Conservation (phyloP, 305 asterid species). For the Fraxinus paxiana region DNA sequence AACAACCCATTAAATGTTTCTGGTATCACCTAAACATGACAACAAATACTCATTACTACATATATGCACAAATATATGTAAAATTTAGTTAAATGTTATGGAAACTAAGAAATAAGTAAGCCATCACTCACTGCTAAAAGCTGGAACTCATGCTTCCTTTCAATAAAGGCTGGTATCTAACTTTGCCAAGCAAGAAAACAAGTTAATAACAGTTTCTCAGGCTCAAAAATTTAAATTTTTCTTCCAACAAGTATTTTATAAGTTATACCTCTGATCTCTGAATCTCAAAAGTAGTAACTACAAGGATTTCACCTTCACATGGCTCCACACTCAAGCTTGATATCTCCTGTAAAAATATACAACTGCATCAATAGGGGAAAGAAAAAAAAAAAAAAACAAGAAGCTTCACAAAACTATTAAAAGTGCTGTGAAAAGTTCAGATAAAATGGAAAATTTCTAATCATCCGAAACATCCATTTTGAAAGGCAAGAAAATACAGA, state of each 20-base stretch:
- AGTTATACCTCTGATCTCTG: constrained; percentile 74
- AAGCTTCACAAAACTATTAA: not conserved
- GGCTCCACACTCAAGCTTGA: constrained; percentile 95
- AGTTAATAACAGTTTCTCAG: constrained; percentile 24
- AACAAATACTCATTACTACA: constrained; percentile 1
- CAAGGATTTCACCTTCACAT: constrained; percentile 65
- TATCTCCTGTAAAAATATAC: constrained; percentile 55
- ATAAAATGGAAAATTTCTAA: too few relatives aligned
- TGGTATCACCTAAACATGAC: constrained; percentile 56
- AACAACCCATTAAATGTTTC: constrained; percentile 78
- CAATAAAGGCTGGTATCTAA: constrained; percentile 83
- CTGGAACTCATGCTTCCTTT: constrained; percentile 90
- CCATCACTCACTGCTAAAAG: constrained; percentile 74
- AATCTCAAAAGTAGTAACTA: constrained; percentile 78
- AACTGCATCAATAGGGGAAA: constrained; percentile 15
- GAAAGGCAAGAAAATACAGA: too few relatives aligned
- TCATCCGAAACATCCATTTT: too few relatives aligned
- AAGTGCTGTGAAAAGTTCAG: too few relatives aligned
- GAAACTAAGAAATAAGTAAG: constrained; percentile 6
- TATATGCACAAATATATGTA: not conserved
- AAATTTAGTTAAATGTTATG: not conserved
- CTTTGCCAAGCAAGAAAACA: constrained; percentile 26
- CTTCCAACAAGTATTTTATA: not conserved
- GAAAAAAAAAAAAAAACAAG: too few relatives aligned
- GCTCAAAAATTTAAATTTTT: constrained; percentile 3